Percentiles rank a stretch among this genome's conserved stretches.
phyloP scores from a whole-genome alignment of 2,329 filamentous ascomycete species.

The Neonectria ditissima region DNA sequence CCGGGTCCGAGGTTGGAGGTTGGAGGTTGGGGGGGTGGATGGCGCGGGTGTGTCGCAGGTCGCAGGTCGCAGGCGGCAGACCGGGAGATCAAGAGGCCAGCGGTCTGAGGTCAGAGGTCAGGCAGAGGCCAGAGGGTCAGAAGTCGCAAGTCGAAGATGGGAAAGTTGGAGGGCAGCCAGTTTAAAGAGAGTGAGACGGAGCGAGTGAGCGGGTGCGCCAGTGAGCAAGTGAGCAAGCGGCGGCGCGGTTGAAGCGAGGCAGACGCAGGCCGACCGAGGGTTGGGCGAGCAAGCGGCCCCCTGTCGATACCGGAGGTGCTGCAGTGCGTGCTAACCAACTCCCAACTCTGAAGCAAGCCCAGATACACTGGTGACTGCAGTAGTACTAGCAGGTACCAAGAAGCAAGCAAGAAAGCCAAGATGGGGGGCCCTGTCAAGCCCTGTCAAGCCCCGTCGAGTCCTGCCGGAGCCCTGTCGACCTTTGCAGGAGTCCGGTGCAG shows the following conservation, averaged over 20 bases:
- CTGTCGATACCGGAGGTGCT: constrained; percentile 20
- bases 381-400: constrained; percentile 11
- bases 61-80: not conserved
- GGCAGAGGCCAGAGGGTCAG: not conserved
- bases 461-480: constrained; percentile 17
- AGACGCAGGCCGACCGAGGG: constrained; percentile 44
- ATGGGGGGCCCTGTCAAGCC: constrained; percentile 15
- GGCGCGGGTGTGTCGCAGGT: too few relatives aligned
- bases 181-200: constrained; percentile 48
- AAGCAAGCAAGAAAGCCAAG: constrained; percentile 13
- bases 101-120: not conserved
- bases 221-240: constrained; percentile 35
- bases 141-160: constrained; percentile 24
- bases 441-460: constrained; percentile 33
- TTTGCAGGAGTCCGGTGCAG: constrained; percentile 27
- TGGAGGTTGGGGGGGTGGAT: not conserved
- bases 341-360: not conserved
- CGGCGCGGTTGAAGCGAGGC: constrained; percentile 43
- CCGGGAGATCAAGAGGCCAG: not conserved
- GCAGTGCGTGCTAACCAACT: not conserved
- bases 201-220: constrained; percentile 19
- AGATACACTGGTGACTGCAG: not conserved
- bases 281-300: constrained; percentile 34
- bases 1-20: constrained; percentile 30
- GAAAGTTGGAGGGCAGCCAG: constrained; percentile 48